Conservation (phyloP, 768 basidiomycete species). For the Pleurotus pulmonarius region DNA sequence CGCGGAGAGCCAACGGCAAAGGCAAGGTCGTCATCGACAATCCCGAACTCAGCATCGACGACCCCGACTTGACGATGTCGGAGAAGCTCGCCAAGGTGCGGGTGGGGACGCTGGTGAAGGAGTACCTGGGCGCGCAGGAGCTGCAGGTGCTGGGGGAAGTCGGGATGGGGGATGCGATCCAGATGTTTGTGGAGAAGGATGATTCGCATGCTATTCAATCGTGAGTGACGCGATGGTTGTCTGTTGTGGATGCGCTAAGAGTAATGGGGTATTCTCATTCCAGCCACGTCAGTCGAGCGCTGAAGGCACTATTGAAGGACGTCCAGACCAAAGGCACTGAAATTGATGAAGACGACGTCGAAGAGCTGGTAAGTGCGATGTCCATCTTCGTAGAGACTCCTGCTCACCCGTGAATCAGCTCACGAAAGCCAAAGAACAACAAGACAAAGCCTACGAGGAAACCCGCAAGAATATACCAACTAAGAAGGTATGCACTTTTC, state of each 20-base stretch:
- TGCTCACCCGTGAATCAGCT: constrained; percentile 38
- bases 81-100: constrained; percentile 80
- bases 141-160: constrained; percentile 86
- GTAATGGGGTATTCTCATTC: neutral
- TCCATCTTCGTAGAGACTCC: neutral
- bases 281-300: constrained; percentile 62
- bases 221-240: constrained; percentile 41
- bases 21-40: constrained; percentile 68
- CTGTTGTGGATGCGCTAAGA: neutral
- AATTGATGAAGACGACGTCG: constrained; percentile 69
- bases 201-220: constrained; percentile 87
- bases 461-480: constrained; percentile 32
- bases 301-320: constrained; percentile 63
- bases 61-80: constrained; percentile 52
- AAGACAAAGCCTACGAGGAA: constrained; percentile 60
- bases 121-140: constrained; percentile 91
- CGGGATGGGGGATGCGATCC: constrained; percentile 92
- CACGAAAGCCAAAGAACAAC: constrained; percentile 63
- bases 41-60: constrained; percentile 80
- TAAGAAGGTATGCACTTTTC: constrained; percentile 32
- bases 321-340: constrained; percentile 66
- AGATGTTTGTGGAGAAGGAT: constrained; percentile 96
- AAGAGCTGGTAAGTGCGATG: constrained; percentile 55
- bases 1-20: constrained; percentile 56
- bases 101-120: constrained; percentile 85